A percentile compares a stretch with the other conserved stretches of the same genome.
Conservation (phyloP, 352 stramenopile genomes). For the Plasmopara viticola region DNA sequence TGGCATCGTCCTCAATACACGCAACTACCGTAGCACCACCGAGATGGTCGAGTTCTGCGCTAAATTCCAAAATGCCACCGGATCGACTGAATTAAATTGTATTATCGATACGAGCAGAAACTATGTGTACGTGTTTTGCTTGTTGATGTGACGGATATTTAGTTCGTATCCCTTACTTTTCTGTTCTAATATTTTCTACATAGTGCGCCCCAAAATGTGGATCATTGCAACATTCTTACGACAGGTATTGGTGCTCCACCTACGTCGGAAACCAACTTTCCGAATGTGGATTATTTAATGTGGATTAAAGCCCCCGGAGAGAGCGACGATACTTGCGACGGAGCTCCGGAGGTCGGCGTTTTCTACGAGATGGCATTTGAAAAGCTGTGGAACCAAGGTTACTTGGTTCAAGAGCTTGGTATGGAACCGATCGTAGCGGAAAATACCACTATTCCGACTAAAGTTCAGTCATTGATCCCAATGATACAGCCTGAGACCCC, state of each 20-base stretch:
- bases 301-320: conserved; percentile 64
- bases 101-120: conserved; percentile 67
- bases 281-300: conserved; percentile 58
- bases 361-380: conserved; percentile 56
- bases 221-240: neutral
- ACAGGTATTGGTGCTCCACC: conserved; percentile 50
- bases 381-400: conserved; percentile 60
- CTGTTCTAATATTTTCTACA: too few species aligned
- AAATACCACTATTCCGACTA: too few species aligned
- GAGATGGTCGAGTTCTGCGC: conserved; percentile 40
- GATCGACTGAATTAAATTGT: conserved; percentile 38
- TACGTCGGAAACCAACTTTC: conserved; percentile 36
- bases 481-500: too few species aligned
- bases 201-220: too few species aligned
- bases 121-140: conserved; percentile 25
- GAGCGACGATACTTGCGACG: conserved; percentile 51
- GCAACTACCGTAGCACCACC: conserved; percentile 50
- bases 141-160: conserved; percentile 76
- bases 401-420: conserved; percentile 19
- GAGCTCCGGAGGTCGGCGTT: conserved; percentile 33
- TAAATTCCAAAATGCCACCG: conserved; percentile 45
- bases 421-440: too few species aligned
- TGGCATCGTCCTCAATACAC: conserved; percentile 64
- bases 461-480: too few species aligned
- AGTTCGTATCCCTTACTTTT: neutral